phyloP scores from a whole-genome alignment of 2,329 filamentous ascomycete genomes.

The Cytospora chrysosperma region DNA sequence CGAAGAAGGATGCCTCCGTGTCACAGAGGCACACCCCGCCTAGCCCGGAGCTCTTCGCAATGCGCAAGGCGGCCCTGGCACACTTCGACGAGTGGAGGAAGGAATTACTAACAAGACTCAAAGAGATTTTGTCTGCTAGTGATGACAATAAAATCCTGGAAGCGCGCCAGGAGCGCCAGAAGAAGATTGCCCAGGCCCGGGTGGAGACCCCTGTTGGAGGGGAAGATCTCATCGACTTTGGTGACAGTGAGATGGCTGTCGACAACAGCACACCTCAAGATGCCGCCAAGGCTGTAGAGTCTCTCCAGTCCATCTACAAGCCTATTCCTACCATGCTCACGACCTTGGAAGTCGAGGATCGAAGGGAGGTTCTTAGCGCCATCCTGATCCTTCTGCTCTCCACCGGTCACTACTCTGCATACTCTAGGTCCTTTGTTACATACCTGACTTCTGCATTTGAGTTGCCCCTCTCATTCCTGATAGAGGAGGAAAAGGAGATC shows the following conservation, averaged over 20 bases:
- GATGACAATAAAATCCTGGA: constrained; percentile 44
- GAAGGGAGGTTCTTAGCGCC: constrained; percentile 65
- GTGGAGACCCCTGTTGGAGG: constrained; percentile 37
- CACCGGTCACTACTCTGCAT: constrained; percentile 70
- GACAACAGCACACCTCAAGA: constrained; percentile 26
- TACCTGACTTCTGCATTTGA: constrained; percentile 67
- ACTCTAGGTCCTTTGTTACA: constrained; percentile 68
- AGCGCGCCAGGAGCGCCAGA: constrained; percentile 46
- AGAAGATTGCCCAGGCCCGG: constrained; percentile 40
- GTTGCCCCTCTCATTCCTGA: constrained; percentile 60
- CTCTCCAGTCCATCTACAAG: constrained; percentile 52
- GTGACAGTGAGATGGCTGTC: constrained; percentile 24
- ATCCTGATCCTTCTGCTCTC: constrained; percentile 69
- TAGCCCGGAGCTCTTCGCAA: constrained; percentile 34
- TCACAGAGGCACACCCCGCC: constrained; percentile 23
- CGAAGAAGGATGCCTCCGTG: constrained; percentile 18
- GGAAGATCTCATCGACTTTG: constrained; percentile 44
- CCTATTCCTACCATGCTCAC: constrained; percentile 54
- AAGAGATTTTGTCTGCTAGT: constrained; percentile 58
- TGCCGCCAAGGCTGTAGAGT: constrained; percentile 40
- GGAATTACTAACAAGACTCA: constrained; percentile 67
- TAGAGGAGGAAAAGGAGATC: constrained; percentile 71
- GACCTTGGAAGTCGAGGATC: constrained; percentile 57
- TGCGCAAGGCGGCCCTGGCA: constrained; percentile 56
- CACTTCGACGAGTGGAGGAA: constrained; percentile 78